Evolutionary conservation across 768 basidiomycete species (phyloP).

Genomic region (Multifurca ochricompacta): DNA sequence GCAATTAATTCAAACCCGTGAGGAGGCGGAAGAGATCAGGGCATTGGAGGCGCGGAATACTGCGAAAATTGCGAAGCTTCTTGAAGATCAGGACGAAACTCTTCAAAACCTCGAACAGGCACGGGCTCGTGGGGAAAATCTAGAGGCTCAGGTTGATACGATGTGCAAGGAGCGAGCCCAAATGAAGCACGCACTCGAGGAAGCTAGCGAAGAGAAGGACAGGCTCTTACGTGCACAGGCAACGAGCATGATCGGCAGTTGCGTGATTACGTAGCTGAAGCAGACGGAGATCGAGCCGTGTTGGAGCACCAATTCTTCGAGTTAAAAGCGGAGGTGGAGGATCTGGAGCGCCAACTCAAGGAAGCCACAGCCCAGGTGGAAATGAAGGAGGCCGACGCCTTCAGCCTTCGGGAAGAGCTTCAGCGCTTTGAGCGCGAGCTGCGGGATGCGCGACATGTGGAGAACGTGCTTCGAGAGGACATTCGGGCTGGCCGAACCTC

Average conservation of each 20-base stretch:
- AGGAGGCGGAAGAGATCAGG: conserved; percentile 63
- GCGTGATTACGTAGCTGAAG: conserved; percentile 85
- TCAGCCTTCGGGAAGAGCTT: conserved; percentile 64
- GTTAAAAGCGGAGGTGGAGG: conserved; percentile 54
- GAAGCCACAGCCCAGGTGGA: conserved; percentile 54
- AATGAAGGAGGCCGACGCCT: conserved; percentile 58
- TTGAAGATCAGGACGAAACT: conserved; percentile 71
- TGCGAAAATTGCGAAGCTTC: conserved; percentile 51
- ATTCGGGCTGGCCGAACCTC: conserved; percentile 61
- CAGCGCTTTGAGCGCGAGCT: conserved; percentile 65
- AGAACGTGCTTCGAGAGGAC: conserved; percentile 66
- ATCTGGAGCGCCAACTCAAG: conserved; percentile 53
- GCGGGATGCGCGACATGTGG: conserved; percentile 55
- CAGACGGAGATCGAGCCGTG: conserved; percentile 89
- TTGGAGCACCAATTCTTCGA: conserved; percentile 83
- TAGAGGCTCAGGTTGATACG: conserved; percentile 66
- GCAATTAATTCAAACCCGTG: conserved; percentile 52
- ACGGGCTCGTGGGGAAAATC: conserved; percentile 60
- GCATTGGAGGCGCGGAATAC: conserved; percentile 56
- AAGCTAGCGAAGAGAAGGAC: conserved; percentile 74
- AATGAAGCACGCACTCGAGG: conserved; percentile 56
- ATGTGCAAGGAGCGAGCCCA: conserved; percentile 67
- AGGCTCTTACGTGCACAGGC: conserved; percentile 64
- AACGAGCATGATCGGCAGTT: conserved; percentile 57
- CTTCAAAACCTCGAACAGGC: conserved; percentile 69